Evolutionary conservation across 768 basidiomycete species (phyloP), one percentile per base, ranked within the genome.

Genomic region (Auriscalpium vulgare): DNA sequence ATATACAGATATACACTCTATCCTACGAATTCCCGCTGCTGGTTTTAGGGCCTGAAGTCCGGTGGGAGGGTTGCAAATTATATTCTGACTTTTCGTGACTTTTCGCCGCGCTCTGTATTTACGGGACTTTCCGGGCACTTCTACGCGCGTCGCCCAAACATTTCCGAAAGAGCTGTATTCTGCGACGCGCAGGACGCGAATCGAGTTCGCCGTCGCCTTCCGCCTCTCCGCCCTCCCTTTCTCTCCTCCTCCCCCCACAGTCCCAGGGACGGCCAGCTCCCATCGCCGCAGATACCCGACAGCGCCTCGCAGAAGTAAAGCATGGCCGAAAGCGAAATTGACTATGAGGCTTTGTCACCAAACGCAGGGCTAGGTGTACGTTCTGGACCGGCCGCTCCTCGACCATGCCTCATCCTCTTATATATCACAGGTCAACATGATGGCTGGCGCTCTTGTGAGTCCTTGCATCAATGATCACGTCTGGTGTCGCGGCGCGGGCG

Each of bases 361-460:
- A 90, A 90, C 72, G 85, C 88, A 43, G 87, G 90, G 48, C 80
- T 93, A 64, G 83, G 82, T 23, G 88, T 89, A 64, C 63, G 83
- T 68, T 23, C 37, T 36, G 8, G 44, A 55, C 51, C 48, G 37
- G 29, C 21, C 51, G 29, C 35, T 57, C 23, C 47, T 37, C 40
- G 35, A 45, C 49, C 49, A 23, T 35, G 51, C 62, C 67, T 47
- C 63, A 56, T 21, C 9, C 40, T 36, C 34, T 47, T n/a, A n/a
- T 29, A 29, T 13, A 21, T 45, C 23, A 37, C 55, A 91, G 89
- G 91, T 97, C 58, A 95, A 94, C 72, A 98, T 98, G 97, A 72
- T 93, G 65, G 97, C 97, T 21, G 97, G 97, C 59, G 94, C 94
- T 51, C 75, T 98, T 70, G 94, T 95, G 68, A 75, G 90, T 80